phyloP scores from a whole-genome alignment of 208 protist species.

The Crithidia fasciculata region DNA sequence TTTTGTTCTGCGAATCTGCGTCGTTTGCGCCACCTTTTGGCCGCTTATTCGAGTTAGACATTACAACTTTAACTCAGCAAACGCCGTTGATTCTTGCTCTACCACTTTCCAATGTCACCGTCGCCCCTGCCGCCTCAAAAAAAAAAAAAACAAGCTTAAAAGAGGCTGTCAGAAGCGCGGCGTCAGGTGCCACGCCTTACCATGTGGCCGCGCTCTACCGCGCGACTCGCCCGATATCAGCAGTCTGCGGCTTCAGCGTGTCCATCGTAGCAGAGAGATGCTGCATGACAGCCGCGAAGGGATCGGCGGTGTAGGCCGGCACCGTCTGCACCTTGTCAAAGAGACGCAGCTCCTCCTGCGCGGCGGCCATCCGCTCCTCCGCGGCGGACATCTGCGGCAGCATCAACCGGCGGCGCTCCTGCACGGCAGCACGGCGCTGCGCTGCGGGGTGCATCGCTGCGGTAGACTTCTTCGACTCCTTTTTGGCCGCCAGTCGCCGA shows the following conservation, averaged over 20 bases:
- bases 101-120: too few species aligned
- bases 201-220: background rate
- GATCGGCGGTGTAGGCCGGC: conserved; percentile 57
- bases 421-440: conserved; percentile 23
- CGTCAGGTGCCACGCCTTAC: too few species aligned
- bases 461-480: conserved; percentile 16
- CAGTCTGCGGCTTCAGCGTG: conserved; percentile 74
- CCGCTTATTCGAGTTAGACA: too few species aligned
- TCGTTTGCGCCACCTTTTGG: too few species aligned
- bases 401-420: conserved; percentile 16
- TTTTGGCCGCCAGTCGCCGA: conserved; percentile 18
- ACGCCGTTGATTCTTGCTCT: background rate
- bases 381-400: conserved; percentile 31
- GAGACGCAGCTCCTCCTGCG: conserved; percentile 55
- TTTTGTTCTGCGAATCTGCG: too few species aligned
- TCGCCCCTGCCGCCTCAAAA: too few species aligned
- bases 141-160: too few species aligned
- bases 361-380: conserved; percentile 52
- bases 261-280: conserved; percentile 71
- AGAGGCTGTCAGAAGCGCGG: too few species aligned
- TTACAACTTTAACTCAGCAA: too few species aligned
- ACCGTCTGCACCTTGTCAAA: conserved; percentile 63
- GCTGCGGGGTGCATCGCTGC: conserved; percentile 15
- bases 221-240: conserved; percentile 54
- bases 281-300: conserved; percentile 61